Evolutionary conservation across 169 alveolate species (phyloP).

Genomic region (Plasmodium blacklocki): DNA sequence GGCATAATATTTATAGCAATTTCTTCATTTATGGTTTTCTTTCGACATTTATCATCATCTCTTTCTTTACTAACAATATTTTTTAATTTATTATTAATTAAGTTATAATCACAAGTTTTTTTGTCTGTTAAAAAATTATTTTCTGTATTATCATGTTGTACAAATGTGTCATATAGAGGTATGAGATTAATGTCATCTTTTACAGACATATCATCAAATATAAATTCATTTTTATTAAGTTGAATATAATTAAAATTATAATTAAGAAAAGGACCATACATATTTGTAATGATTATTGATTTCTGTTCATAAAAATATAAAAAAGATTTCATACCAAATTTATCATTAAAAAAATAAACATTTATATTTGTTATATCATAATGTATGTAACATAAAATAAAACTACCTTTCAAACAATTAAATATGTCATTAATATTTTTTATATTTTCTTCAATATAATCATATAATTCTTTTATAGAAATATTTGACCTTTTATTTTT

Average conservation of each 20-base stretch:
- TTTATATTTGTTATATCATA: constrained; percentile 20
- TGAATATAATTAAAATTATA: constrained; percentile 36
- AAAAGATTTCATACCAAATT: constrained; percentile 54
- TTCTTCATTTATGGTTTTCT: constrained; percentile 19
- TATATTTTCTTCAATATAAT: constrained; percentile 4
- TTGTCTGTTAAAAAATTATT: neutral
- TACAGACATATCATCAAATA: constrained; percentile 26
- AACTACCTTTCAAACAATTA: constrained; percentile 50
- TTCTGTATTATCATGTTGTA: neutral
- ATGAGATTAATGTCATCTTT: constrained; percentile 11
- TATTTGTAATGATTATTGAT: constrained; percentile 30
- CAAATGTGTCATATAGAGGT: neutral
- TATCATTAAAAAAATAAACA: constrained; percentile 34
- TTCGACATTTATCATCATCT: neutral
- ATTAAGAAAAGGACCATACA: constrained; percentile 26
- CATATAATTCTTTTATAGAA: constrained; percentile 15
- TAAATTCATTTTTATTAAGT: neutral
- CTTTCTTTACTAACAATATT: neutral
- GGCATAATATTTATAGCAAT: constrained; percentile 41
- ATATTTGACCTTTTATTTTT: no score
- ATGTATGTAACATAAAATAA: constrained; percentile 28
- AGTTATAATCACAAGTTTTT: neutral
- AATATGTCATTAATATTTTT: constrained; percentile 2
- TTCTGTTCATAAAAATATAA: constrained; percentile 35
- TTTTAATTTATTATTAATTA: neutral